These are phyloP conservation scores for Backusella westeae DNA, from an alignment of 192 early-diverging fungal genomes.

Conservation along the genomic window DNA sequence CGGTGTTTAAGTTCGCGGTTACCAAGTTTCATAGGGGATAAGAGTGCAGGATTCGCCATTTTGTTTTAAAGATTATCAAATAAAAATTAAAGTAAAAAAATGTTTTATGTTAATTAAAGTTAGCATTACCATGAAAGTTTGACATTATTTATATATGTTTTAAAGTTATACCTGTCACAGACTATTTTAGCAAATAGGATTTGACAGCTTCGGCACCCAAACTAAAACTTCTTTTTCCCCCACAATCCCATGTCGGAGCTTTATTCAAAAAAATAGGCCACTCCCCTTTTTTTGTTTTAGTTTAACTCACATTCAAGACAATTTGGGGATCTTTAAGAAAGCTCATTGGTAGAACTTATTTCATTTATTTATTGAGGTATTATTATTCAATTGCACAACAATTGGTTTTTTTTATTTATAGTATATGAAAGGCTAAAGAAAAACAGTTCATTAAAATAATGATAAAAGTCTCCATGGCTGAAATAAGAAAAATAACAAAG, in stretches of 20 bases:
- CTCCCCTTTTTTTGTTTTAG: constrained; percentile 4
- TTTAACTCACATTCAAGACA: neutral
- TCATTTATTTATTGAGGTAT: neutral
- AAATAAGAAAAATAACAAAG: neutral
- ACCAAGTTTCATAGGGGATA: constrained; percentile 27
- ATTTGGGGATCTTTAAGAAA: neutral
- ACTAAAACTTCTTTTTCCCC: neutral
- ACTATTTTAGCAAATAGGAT: neutral
- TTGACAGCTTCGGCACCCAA: neutral
- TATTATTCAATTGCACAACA: neutral
- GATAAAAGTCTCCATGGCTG: neutral
- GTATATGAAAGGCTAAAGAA: neutral
- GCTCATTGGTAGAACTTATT: neutral
- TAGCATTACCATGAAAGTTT: neutral
- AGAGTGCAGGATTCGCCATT: neutral
- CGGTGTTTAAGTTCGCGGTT: constrained; percentile 10
- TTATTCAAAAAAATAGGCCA: neutral
- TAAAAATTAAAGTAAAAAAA: neutral
- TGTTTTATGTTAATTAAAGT: neutral
- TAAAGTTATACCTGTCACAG: neutral
- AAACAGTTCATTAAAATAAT: neutral
- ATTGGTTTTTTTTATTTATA: neutral
- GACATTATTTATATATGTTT: neutral
- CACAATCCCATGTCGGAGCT: neutral
- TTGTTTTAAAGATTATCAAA: neutral